These are phyloP conservation scores for Cytospora chrysosperma DNA, from an alignment of 2,329 filamentous ascomycete species.

Conservation along the genomic window DNA sequence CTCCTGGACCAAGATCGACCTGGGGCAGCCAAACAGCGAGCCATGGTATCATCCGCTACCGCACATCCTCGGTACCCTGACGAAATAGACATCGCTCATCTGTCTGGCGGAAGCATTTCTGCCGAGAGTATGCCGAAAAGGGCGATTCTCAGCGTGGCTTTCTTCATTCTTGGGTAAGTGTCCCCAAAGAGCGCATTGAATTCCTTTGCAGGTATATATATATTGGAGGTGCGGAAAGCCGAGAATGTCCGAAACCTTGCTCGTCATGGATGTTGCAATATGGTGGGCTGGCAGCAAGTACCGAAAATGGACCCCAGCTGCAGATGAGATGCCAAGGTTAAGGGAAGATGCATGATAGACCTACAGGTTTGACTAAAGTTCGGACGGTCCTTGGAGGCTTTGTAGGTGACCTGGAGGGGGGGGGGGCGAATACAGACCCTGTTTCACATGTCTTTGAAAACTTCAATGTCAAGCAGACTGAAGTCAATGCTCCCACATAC, in stretches of 20 bases:
- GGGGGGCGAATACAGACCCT: neutral
- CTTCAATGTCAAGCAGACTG: neutral
- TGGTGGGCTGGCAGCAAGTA: neutral
- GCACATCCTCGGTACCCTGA: constrained; percentile 52
- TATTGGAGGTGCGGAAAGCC: neutral
- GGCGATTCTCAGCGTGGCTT: neutral
- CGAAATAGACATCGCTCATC: constrained; percentile 40
- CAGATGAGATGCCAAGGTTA: neutral
- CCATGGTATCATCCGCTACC: constrained; percentile 45
- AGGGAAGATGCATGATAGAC: neutral
- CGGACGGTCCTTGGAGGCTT: neutral
- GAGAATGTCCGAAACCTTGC: neutral
- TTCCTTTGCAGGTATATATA: neutral
- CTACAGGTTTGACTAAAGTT: neutral
- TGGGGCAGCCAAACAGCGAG: constrained; percentile 42
- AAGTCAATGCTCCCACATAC: neutral
- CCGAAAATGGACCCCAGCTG: neutral
- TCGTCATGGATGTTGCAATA: neutral
- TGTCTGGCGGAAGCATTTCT: neutral
- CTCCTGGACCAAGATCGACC: constrained; percentile 49
- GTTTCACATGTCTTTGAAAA: neutral
- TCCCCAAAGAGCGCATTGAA: neutral
- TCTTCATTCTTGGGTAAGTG: neutral
- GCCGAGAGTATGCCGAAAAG: neutral
- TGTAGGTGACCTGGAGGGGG: neutral